Conservation (phyloP, 768 basidiomycete genomes). For the Hemileccinum rubropunctum region DNA sequence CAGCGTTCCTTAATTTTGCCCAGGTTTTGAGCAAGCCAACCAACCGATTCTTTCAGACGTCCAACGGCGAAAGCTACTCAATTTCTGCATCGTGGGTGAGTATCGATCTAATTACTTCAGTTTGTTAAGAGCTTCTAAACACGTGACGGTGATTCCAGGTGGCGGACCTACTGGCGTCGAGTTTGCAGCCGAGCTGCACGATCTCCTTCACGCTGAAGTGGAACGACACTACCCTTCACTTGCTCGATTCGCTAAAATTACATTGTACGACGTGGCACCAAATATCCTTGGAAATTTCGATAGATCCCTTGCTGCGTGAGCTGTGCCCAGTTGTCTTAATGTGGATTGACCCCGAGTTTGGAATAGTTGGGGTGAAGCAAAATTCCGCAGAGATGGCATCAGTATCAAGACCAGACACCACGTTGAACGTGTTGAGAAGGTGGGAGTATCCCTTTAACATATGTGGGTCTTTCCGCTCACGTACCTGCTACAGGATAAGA, state of each 20-base stretch:
- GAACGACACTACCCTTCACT: conserved; percentile 59
- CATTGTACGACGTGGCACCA: conserved; percentile 79
- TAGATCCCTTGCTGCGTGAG: conserved; percentile 55
- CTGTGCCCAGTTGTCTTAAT: conserved; percentile 10
- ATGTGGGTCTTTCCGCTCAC: conserved; percentile 11
- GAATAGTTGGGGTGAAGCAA: conserved; percentile 62
- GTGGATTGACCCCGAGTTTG: conserved; percentile 1
- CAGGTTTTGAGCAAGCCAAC: conserved; percentile 83
- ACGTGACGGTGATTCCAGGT: conserved; percentile 36
- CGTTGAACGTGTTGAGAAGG: conserved; percentile 66
- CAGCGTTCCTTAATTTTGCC: neutral
- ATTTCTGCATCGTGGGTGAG: conserved; percentile 84
- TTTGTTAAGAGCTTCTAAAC: conserved; percentile 5
- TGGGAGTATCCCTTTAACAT: conserved; percentile 24
- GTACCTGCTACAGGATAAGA: conserved; percentile 45
- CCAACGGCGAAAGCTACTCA: conserved; percentile 71
- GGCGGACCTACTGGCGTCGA: conserved; percentile 80
- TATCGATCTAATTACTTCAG: conserved; percentile 4
- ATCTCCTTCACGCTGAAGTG: conserved; percentile 70
- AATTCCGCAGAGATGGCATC: conserved; percentile 74
- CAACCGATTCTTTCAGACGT: conserved; percentile 74
- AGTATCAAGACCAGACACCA: conserved; percentile 68
- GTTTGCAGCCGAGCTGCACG: conserved; percentile 80
- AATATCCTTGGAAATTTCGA: conserved; percentile 77
- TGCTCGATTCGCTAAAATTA: conserved; percentile 63